phyloP scores from a whole-genome alignment of 78 protist species.

The Cyanophora paradoxa region DNA sequence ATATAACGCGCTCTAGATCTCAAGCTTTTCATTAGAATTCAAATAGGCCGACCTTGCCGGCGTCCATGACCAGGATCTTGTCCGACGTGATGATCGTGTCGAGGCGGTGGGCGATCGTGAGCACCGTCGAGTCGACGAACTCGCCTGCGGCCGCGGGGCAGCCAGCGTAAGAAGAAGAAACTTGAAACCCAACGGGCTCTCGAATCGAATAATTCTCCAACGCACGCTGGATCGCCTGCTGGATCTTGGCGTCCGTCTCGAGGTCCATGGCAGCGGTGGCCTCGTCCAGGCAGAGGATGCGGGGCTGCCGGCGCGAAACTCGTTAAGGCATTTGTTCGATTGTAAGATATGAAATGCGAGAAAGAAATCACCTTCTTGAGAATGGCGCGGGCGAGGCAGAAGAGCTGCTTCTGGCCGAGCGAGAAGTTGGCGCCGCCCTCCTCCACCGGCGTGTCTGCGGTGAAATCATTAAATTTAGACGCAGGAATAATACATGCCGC shows the following conservation, averaged over 20 bases:
- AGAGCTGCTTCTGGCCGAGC: constrained; percentile 55
- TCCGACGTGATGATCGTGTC: constrained; percentile 73
- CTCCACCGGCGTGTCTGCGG: background rate
- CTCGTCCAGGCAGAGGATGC: constrained; percentile 77
- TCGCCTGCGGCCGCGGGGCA: constrained; percentile 9
- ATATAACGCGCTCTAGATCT: too few relatives aligned
- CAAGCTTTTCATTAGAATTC: too few relatives aligned
- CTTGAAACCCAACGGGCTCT: background rate
- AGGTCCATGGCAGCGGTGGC: constrained; percentile 80
- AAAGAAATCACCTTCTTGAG: background rate
- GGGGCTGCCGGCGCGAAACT: too few relatives aligned
- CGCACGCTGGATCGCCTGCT: background rate
- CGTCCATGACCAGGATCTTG: constrained; percentile 52
- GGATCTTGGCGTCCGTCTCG: constrained; percentile 42
- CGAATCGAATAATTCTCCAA: background rate
- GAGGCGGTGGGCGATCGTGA: constrained; percentile 89
- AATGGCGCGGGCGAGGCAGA: constrained; percentile 45
- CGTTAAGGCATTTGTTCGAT: too few relatives aligned
- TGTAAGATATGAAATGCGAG: too few relatives aligned
- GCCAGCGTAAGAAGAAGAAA: background rate
- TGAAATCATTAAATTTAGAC: too few relatives aligned
- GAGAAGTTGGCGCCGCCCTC: constrained; percentile 2
- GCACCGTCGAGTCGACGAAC: constrained; percentile 62
- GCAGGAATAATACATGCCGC: too few relatives aligned
- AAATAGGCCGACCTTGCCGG: constrained; percentile 17